A percentile compares a stretch with the other conserved stretches of the same genome.
phyloP scores from a whole-genome alignment of 495 filamentous ascomycete genomes.

The Xylaria nigripes region DNA sequence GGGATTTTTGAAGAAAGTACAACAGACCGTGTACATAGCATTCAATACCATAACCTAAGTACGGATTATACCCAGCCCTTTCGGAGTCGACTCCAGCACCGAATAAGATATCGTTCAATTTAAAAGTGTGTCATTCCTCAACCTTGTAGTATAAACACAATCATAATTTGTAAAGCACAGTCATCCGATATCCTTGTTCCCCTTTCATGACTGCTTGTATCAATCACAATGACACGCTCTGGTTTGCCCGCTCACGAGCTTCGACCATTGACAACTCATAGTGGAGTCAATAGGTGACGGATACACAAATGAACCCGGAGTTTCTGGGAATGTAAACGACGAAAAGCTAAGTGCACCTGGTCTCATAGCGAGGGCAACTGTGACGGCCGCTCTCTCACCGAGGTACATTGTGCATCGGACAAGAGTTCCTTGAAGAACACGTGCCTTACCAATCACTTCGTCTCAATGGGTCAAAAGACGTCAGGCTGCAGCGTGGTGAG shows the following conservation, averaged over 20 bases:
- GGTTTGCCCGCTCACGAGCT: background rate
- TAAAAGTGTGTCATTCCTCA: no score
- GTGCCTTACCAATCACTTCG: constrained; percentile 8
- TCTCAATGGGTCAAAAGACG: constrained; percentile 23
- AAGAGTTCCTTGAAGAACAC: constrained; percentile 30
- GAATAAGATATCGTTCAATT: background rate
- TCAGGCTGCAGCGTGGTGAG: constrained; percentile 5
- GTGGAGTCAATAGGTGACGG: constrained; percentile 22
- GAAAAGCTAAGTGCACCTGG: constrained; percentile 40
- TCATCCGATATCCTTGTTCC: no score
- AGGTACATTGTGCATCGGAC: constrained; percentile 27
- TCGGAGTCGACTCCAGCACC: background rate
- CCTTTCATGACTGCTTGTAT: background rate
- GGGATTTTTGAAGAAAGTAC: background rate
- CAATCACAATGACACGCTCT: background rate
- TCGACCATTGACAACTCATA: background rate
- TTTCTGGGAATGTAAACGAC: constrained; percentile 47
- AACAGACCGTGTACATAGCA: background rate
- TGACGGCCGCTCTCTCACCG: constrained; percentile 35
- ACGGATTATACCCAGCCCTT: background rate
- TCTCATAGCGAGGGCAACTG: constrained; percentile 29
- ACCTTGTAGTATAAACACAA: no score
- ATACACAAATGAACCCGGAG: constrained; percentile 44
- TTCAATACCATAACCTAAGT: background rate
- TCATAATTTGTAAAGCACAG: no score